phyloP scores from a whole-genome alignment of 352 stramenopile genomes.

The Phytophthora aleatoria region DNA sequence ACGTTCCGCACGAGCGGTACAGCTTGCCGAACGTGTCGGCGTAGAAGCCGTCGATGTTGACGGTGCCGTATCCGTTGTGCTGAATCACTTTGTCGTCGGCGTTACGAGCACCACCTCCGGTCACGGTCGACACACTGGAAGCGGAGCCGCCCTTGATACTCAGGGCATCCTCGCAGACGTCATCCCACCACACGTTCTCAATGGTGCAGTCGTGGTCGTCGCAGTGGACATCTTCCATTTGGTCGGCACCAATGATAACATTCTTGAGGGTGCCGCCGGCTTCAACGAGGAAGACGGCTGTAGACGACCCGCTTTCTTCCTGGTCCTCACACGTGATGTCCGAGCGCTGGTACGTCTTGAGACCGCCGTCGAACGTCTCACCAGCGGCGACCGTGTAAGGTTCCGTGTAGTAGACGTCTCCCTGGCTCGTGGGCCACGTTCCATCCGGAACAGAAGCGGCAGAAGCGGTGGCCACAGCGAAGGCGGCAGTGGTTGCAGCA shows the following conservation, averaged over 20 bases:
- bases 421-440: conserved; percentile 31
- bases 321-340: conserved; percentile 47
- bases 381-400: conserved; percentile 41
- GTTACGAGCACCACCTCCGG: not conserved
- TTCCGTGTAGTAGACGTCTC: conserved; percentile 27
- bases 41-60: not conserved
- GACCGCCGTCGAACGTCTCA: conserved; percentile 53
- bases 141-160: not conserved
- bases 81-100: not conserved
- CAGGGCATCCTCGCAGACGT: not conserved
- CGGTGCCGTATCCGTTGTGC: not conserved
- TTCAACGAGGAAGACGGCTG: not conserved
- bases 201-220: not conserved
- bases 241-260: not conserved
- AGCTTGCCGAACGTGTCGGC: not conserved
- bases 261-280: not conserved
- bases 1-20: not conserved
- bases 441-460: conserved; percentile 27
- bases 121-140: not conserved
- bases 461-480: conserved; percentile 5
- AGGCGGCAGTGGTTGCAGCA: not conserved
- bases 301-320: conserved; percentile 18
- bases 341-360: conserved; percentile 64
- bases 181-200: conserved; percentile 1
- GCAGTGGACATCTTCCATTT: conserved; percentile 1